Base-by-base conservation (phyloP, 768 basidiomycete genomes). In the Pleurotus tuber-regium region DNA sequence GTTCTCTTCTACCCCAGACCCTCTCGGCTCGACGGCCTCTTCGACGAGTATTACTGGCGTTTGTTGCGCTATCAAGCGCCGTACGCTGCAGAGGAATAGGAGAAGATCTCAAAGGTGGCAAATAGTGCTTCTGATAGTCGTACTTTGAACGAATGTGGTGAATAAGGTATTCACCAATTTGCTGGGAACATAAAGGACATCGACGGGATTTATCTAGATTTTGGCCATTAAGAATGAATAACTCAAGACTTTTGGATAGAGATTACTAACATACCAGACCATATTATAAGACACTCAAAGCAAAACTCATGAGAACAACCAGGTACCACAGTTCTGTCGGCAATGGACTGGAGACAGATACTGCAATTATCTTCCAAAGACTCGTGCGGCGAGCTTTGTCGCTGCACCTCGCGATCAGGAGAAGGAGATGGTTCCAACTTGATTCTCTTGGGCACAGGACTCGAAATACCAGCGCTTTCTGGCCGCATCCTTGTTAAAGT, bases 291-390 rank as follows among this genome's bases (percentile, higher is more conserved):
- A 64, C 94, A 98, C 51, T 91, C 89, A 57, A 96, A 96, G 61
- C 94, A 98, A 62, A 95, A 95, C 61, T 90, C 88, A 72, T 98
- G 94, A 1, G 90, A 88, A 66, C 94, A 97, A 6, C 74, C 77
- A 1, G 92, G 90, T 21, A 96, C 73, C 31, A 95, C 77, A 0
- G 93, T 88, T 39, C 88, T 74, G 69, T 97, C 92, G 11, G 76
- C 71, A 46, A 94, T 72, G 9, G 70, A 54, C 59, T 95, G 90
- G 19, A 98, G 72, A 60, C 94, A 98, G 28, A 98, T 96, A 53
- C 87, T 84, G 62, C 94, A 98, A 58, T 83, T 74, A 19, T 86
- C 81, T 39, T 77, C 79, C 4, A 41, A 40, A n/a, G 41, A n/a
- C 26, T 52, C 31, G 18, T 48, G n/a, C 44, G 16, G 46, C 26